A percentile compares a stretch with the other conserved stretches of the same genome.
Conservation (phyloP, 306 rosid species). For the Vigna radiata region DNA sequence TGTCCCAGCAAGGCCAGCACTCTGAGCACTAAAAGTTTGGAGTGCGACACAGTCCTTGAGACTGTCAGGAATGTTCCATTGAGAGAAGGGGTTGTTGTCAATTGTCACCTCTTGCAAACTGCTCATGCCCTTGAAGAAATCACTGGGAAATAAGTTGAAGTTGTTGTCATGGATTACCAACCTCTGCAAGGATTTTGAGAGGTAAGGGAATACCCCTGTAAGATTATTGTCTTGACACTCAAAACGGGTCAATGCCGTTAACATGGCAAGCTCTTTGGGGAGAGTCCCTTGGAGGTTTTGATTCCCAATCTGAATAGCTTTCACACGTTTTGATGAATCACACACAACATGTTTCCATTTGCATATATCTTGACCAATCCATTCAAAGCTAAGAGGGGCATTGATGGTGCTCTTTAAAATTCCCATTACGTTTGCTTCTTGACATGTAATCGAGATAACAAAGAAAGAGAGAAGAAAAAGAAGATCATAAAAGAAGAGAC, state of each 20-base stretch:
- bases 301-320: conserved; percentile 58
- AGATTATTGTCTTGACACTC: conserved; percentile 67
- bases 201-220: conserved; percentile 67
- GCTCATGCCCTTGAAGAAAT: conserved; percentile 61
- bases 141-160: conserved; percentile 58
- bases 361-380: conserved; percentile 65
- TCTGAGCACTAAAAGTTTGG: conserved; percentile 51
- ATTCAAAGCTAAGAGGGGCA: conserved; percentile 45
- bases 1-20: conserved; percentile 52
- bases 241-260: conserved; percentile 49
- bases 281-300: conserved; percentile 68
- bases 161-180: conserved; percentile 59
- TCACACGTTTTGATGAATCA: conserved; percentile 43
- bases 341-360: conserved; percentile 58
- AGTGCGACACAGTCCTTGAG: conserved; percentile 51
- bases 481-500: not conserved
- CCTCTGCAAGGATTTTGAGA: conserved; percentile 44
- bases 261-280: conserved; percentile 53
- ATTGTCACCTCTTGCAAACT: conserved; percentile 50
- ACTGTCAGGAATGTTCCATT: conserved; percentile 65
- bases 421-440: conserved; percentile 60
- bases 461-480: conserved; percentile 2
- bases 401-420: conserved; percentile 49
- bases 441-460: conserved; percentile 31
- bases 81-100: conserved; percentile 56